Base-by-base conservation (phyloP, 2,329 filamentous ascomycete species). In the Scedosporium dehoogii region DNA sequence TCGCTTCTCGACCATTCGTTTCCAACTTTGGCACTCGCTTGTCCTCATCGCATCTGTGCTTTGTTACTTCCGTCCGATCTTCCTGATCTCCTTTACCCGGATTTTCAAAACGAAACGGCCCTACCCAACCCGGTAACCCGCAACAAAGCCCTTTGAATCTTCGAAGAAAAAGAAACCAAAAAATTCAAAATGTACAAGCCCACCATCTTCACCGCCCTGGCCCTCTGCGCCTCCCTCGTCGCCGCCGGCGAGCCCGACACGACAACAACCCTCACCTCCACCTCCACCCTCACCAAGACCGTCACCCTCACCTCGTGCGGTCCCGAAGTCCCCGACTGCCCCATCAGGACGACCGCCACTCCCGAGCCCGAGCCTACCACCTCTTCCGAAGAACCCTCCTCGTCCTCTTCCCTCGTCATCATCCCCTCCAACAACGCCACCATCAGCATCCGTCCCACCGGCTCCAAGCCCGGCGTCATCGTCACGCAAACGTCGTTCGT, bases 221-320 rank as follows among this genome's bases (percentile, higher is more conserved):
- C 55, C 55, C 33, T 41, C 16, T 58, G 25, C 55, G 55, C 55
- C 27, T 33, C 55, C 55, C 5, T 58, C 55, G 55, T 41, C 14
- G 55, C 23, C 27, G 55, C 55, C 25, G 23, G 23, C 55, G 55
- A 33, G 55, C 55, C 55, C 55, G 63, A 62, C 51, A 55, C 29
- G 38, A 65, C 63, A 55, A 63, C 61, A 23, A 64, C 64, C 41
- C 62, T 62, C 48, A 64, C 64, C 51, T 63, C 61, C 21, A 66
- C 64, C 58, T 53, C 63, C 55, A 64, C 60, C 59, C 64, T 63
- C 60, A 66, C 64, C 60, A 38, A 58, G 53, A 62, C 60, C 23
- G 44, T 66, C 57, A 66, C 64, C 23, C 61, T 66, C 21, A 66
- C 64, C 18, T 64, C 63, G 33, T 66, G 64, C 62, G 62, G 55